A percentile compares a stretch with the other conserved stretches of the same genome.
Evolutionary conservation across 2,329 filamentous ascomycete genomes (phyloP).

Genomic region (Sporothrix humicola): DNA sequence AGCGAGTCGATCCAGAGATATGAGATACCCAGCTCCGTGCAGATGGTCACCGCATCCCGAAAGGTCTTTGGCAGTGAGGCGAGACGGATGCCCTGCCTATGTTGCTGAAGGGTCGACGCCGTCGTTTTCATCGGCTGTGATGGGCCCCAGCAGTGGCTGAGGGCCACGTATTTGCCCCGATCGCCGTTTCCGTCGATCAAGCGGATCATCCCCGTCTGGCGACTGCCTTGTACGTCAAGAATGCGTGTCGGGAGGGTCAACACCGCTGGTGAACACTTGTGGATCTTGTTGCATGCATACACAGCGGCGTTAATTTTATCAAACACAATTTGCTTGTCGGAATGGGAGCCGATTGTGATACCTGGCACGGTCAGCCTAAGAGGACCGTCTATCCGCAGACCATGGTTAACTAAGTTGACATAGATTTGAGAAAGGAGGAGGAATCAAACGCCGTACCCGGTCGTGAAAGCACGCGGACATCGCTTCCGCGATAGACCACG

Average conservation of each 20-base stretch:
- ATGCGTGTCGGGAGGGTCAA: neutral
- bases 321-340: no score
- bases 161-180: neutral
- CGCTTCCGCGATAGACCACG: no score
- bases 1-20: conserved; percentile 27
- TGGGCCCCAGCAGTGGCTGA: conserved; percentile 8
- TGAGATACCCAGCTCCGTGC: neutral
- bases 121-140: neutral
- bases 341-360: no score
- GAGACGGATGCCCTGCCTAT: neutral
- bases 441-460: no score
- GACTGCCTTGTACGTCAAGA: neutral
- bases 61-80: neutral
- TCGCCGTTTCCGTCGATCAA: neutral
- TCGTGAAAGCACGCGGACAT: no score
- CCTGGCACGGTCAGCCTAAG: no score
- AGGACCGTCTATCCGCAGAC: no score
- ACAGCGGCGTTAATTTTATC: no score
- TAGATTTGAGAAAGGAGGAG: no score
- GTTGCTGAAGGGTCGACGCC: neutral
- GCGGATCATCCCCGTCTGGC: neutral
- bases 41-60: neutral
- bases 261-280: no score
- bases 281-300: no score
- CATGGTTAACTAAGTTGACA: no score